phyloP scores from a whole-genome alignment of 192 early-diverging fungal species.

The Gaertneriomyces semiglobifer region DNA sequence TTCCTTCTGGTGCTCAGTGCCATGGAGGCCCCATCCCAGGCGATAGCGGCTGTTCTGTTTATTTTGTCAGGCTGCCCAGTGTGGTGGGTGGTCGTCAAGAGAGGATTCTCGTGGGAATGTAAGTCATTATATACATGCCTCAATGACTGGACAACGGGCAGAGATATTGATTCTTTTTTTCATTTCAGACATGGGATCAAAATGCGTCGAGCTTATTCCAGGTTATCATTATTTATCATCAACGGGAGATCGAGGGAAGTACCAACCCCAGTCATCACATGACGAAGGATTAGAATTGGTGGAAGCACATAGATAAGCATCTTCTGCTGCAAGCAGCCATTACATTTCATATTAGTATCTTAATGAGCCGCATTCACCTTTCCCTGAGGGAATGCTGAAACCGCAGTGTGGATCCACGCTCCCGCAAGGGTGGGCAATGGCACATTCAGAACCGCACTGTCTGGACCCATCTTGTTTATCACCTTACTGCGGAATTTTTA shows the following conservation, averaged over 20 bases:
- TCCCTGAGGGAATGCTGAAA: no score
- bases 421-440: no score
- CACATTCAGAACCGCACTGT: no score
- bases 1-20: constrained; percentile 53
- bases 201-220: not conserved
- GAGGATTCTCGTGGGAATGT: constrained; percentile 25
- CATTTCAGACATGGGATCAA: not conserved
- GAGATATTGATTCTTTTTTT: not conserved
- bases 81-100: constrained; percentile 26
- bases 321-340: no score
- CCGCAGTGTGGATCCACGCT: no score
- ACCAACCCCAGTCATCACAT: constrained; percentile 11
- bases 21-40: constrained; percentile 34
- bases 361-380: no score
- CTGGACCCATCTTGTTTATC: no score
- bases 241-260: not conserved
- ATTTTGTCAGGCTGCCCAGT: constrained; percentile 26
- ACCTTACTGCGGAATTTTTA: not conserved
- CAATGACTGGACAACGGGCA: not conserved
- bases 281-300: constrained; percentile 29
- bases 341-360: no score
- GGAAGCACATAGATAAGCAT: not conserved
- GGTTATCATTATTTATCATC: not conserved
- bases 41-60: constrained; percentile 28
- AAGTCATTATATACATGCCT: constrained; percentile 3